phyloP scores from a whole-genome alignment of 192 early-diverging fungal species.

The Pilaira anomala region DNA sequence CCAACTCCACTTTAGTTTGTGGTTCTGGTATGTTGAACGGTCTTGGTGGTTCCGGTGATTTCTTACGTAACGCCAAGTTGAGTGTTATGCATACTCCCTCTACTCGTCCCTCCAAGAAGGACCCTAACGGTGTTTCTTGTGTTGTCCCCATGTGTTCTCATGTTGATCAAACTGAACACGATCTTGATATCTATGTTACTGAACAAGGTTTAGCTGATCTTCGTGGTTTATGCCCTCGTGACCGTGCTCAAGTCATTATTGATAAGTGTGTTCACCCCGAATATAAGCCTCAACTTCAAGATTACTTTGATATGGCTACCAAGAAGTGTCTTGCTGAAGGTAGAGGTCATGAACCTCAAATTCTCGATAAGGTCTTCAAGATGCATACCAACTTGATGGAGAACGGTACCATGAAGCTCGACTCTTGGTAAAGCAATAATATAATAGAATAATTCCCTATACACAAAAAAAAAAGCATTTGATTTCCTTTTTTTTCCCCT shows the following conservation, averaged over 20 bases:
- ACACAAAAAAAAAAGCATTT: too few relatives aligned
- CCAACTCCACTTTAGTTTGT: constrained; percentile 39
- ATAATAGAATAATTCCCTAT: background rate
- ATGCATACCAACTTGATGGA: constrained; percentile 42
- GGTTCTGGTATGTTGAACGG: constrained; percentile 46
- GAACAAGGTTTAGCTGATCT: constrained; percentile 46
- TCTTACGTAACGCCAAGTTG: constrained; percentile 40
- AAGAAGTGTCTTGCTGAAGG: constrained; percentile 37
- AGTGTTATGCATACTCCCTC: constrained; percentile 46
- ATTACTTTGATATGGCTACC: constrained; percentile 38
- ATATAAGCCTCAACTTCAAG: constrained; percentile 36
- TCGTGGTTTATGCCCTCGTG: constrained; percentile 37
- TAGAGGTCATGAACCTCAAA: constrained; percentile 42
- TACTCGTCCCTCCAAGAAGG: constrained; percentile 36
- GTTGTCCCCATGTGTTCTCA: constrained; percentile 42
- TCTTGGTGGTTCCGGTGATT: constrained; percentile 40
- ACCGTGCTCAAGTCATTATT: constrained; percentile 43
- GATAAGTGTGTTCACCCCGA: constrained; percentile 45
- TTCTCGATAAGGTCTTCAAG: constrained; percentile 44
- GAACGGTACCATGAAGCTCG: constrained; percentile 41
- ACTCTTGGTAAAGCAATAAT: constrained; percentile 29
- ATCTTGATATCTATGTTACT: constrained; percentile 42
- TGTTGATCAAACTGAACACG: constrained; percentile 43
- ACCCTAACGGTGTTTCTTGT: constrained; percentile 39
- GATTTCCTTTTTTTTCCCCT: too few relatives aligned